These are phyloP conservation scores for Tubosaeta brunneosetosa DNA, from an alignment of 768 basidiomycete genomes.

Conservation along the genomic window DNA sequence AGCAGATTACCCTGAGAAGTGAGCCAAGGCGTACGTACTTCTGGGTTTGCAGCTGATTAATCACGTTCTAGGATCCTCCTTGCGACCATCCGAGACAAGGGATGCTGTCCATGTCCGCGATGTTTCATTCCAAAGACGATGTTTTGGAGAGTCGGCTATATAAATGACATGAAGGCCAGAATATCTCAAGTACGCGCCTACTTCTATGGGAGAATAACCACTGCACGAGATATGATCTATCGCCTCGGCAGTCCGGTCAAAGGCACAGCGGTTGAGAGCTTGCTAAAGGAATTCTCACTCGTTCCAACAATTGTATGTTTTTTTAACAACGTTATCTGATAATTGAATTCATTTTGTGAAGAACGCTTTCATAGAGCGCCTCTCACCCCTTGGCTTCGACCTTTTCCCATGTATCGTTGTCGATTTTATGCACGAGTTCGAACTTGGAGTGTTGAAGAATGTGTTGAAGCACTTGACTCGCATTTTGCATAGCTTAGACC, in stretches of 20 bases:
- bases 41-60: too few relatives aligned
- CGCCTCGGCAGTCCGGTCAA: conserved; percentile 9
- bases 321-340: not conserved
- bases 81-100: conserved; percentile 26
- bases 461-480: conserved; percentile 32
- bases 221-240: conserved; percentile 4
- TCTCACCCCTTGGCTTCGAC: too few relatives aligned
- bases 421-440: conserved; percentile 40
- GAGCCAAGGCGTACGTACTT: too few relatives aligned
- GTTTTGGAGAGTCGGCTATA: too few relatives aligned
- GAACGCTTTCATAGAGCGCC: too few relatives aligned
- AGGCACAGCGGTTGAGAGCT: conserved; percentile 1
- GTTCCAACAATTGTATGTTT: conserved; percentile 13
- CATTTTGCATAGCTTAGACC: too few relatives aligned
- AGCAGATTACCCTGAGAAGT: too few relatives aligned
- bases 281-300: conserved; percentile 7
- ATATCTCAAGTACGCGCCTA: too few relatives aligned
- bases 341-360: too few relatives aligned
- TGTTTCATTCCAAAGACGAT: conserved; percentile 13
- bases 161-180: too few relatives aligned
- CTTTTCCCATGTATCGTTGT: not conserved
- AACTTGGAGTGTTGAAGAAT: conserved; percentile 37
- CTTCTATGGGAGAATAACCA: too few relatives aligned
- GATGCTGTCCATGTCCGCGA: conserved; percentile 28
- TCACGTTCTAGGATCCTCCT: conserved; percentile 18